A percentile compares a stretch with the other conserved stretches of the same genome.
Evolutionary conservation across 2,329 filamentous ascomycete species (phyloP).

Genomic region (Dactylellina parvicollis): DNA sequence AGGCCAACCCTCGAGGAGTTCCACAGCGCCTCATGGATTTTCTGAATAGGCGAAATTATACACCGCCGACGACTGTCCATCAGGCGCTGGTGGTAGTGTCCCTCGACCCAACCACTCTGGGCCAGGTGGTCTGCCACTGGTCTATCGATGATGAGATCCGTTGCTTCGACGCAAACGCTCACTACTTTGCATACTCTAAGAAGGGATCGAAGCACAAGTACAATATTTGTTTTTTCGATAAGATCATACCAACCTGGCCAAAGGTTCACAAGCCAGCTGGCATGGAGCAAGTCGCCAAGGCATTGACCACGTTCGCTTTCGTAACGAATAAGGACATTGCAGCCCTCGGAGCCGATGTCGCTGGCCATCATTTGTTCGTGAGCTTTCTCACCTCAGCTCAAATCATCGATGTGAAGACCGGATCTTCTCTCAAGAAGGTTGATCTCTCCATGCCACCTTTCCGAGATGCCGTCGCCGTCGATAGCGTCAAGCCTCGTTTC

Average conservation of each 20-base stretch:
- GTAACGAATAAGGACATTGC: slow-evolving; percentile 27
- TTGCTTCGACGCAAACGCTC: slow-evolving; percentile 36
- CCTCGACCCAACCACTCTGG: slow-evolving; percentile 36
- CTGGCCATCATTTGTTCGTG: slow-evolving; percentile 36
- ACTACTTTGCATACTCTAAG: slow-evolving; percentile 50
- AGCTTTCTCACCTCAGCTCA: slow-evolving; percentile 38
- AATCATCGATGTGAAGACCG: slow-evolving; percentile 42
- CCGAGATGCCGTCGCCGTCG: slow-evolving; percentile 19
- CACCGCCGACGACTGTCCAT: slow-evolving; percentile 23
- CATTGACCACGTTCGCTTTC: slow-evolving; percentile 36
- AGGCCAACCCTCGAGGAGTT: slow-evolving; percentile 42
- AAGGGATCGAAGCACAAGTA: slow-evolving; percentile 44
- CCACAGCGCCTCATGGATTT: slow-evolving; percentile 36
- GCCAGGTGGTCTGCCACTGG: slow-evolving; percentile 49
- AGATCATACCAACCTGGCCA: slow-evolving; percentile 42
- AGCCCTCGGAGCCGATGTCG: slow-evolving; percentile 39
- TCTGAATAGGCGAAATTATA: slow-evolving; percentile 13
- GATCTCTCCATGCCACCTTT: slow-evolving; percentile 47
- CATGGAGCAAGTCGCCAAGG: slow-evolving; percentile 13
- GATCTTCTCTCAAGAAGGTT: slow-evolving; percentile 37
- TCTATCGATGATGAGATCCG: slow-evolving; percentile 46
- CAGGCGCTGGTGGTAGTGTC: slow-evolving; percentile 39
- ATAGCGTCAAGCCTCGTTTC: slow-evolving; percentile 23
- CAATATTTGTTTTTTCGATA: slow-evolving; percentile 38
- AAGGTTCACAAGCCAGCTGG: slow-evolving; percentile 25